Base-by-base conservation (phyloP, 345 rosid species). In the Murraya paniculata region DNA sequence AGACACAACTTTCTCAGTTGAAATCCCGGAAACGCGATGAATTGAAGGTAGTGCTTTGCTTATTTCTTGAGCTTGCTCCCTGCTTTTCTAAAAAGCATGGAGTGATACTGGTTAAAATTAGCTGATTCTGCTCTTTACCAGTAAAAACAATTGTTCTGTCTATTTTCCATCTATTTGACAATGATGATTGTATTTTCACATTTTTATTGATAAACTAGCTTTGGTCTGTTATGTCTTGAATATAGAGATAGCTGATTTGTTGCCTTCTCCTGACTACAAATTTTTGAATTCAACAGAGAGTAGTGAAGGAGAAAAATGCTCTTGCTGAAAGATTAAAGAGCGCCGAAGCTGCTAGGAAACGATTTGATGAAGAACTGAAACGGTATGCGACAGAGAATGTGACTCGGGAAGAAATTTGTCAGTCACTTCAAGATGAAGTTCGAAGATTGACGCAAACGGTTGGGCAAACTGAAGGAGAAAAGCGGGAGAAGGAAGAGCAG, bases 1-100 rank as follows among this genome's bases (percentile, higher is more conserved):
- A 97, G 86, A 77, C 93, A 53, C 99, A 94, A 82, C 90, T 88
- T 84, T 82, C 93, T 73, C 92, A 88, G 75, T 86, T 91, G 85
- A 97, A 92, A 88, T 90, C 97, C 35, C 93, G 98, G 74, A 97
- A 93, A 86, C 88, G 94, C 73, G 99, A 97, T 81, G 98, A 97
- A 84, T 84, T 97, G 79, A 94, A 97, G 98, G 99, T 97, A 89
- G 57, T 72, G 53, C 35, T 38, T 21, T 16, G 7, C 59, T 38
- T 36, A 35, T 68, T 27, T 48, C 35, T 41, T 11, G 21, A 68
- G 56, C 28, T 27, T 31, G 62, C 45, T 6, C 11, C 72, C 72
- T 38, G 27, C 48, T 31, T 50, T 71, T 31, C 57, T n/a, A 7
- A 30, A 14, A 35, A 35, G 28, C 18, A 9, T 1, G 71, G 6